Evolutionary conservation across 192 early-diverging fungal species (phyloP).

Genomic region (Spizellomyces punctatus): DNA sequence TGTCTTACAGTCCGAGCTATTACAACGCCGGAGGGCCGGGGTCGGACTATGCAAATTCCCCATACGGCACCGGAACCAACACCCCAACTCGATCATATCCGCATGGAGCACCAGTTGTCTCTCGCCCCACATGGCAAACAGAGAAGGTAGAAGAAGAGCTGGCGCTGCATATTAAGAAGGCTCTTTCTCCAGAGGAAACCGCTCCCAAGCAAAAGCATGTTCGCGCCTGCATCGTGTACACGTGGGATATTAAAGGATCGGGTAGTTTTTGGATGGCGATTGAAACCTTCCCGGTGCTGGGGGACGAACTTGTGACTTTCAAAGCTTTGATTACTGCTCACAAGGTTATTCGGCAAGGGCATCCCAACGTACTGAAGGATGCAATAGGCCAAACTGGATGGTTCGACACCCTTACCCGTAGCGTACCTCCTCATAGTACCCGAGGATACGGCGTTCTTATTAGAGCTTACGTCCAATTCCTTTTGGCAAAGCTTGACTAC

Average conservation of each 20-base stretch:
- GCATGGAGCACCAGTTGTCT: slow-evolving; percentile 5
- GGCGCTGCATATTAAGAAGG: slow-evolving; percentile 87
- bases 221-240: slow-evolving; percentile 86
- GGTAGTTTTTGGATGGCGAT: slow-evolving; percentile 84
- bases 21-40: neutral
- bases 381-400: slow-evolving; percentile 77
- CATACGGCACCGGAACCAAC: slow-evolving; percentile 9
- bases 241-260: slow-evolving; percentile 88
- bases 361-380: slow-evolving; percentile 81
- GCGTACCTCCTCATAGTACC: slow-evolving; percentile 12
- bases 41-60: neutral
- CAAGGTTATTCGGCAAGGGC: slow-evolving; percentile 94
- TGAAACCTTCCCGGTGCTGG: slow-evolving; percentile 82
- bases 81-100: slow-evolving; percentile 18
- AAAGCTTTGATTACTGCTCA: slow-evolving; percentile 93
- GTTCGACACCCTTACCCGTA: slow-evolving; percentile 71
- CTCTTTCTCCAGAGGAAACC: slow-evolving; percentile 82
- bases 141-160: slow-evolving; percentile 74
- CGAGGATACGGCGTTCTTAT: slow-evolving; percentile 79
- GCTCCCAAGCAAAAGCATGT: slow-evolving; percentile 99
- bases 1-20: slow-evolving; percentile 11
- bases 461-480: slow-evolving; percentile 85
- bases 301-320: slow-evolving; percentile 95
- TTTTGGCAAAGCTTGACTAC: slow-evolving; percentile 89
- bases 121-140: slow-evolving; percentile 24